Conservation (phyloP, 2,329 filamentous ascomycete genomes). For the Pestalotiopsis sp. region DNA sequence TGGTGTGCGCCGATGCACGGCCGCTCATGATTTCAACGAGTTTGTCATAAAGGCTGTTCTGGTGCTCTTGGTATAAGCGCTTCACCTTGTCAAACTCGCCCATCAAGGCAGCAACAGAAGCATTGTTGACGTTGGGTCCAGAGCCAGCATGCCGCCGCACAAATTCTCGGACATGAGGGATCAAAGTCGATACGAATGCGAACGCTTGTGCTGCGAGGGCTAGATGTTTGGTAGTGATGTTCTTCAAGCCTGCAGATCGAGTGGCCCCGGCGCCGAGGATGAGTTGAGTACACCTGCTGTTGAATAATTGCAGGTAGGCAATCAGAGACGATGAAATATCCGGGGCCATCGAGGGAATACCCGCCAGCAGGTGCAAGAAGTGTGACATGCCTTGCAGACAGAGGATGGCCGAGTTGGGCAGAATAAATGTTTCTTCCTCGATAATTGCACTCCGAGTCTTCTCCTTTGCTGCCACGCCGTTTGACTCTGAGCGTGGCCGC, state of each 20-base stretch:
- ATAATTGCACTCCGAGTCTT: conserved; percentile 73
- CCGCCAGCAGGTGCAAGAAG: conserved; percentile 79
- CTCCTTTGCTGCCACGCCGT: conserved; percentile 53
- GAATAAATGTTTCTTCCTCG: conserved; percentile 80
- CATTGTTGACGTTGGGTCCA: conserved; percentile 38
- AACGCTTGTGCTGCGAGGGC: conserved; percentile 88
- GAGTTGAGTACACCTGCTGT: conserved; percentile 92
- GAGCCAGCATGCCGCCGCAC: conserved; percentile 71
- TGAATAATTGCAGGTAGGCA: conserved; percentile 89
- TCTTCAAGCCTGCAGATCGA: conserved; percentile 83
- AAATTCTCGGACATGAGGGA: conserved; percentile 90
- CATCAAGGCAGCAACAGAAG: conserved; percentile 60
- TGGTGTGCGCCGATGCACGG: conserved; percentile 72
- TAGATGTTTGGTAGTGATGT: conserved; percentile 94
- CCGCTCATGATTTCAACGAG: conserved; percentile 89
- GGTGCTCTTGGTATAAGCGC: conserved; percentile 82
- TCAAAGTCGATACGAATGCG: conserved; percentile 81
- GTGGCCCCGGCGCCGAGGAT: conserved; percentile 95
- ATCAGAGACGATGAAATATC: conserved; percentile 80
- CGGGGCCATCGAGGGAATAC: conserved; percentile 84
- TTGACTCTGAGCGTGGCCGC: conserved; percentile 41
- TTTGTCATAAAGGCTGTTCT: conserved; percentile 88
- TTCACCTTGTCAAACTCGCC: conserved; percentile 88
- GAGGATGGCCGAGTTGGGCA: conserved; percentile 79
- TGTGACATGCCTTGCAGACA: conserved; percentile 80